Conservation (phyloP, 2,329 filamentous ascomycete species). For the Aspergillus glaucus region DNA sequence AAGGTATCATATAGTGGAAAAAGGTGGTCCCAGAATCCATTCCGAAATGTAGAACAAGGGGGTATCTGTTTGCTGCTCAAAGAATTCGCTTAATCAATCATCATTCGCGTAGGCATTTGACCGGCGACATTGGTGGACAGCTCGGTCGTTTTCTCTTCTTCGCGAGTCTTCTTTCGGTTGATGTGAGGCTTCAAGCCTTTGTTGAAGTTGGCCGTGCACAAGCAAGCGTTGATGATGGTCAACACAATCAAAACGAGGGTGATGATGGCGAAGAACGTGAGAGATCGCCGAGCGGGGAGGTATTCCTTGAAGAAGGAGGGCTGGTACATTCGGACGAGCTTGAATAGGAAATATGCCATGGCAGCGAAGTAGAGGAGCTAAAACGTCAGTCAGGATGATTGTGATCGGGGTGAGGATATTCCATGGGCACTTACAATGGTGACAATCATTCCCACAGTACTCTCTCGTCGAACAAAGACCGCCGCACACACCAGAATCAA, state of each 20-base stretch:
- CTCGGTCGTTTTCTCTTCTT: constrained; percentile 45
- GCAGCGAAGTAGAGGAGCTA: constrained; percentile 76
- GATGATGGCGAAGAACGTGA: constrained; percentile 90
- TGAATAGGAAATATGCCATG: constrained; percentile 95
- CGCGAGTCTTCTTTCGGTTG: constrained; percentile 50
- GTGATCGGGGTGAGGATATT: not conserved
- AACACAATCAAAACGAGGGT: constrained; percentile 82
- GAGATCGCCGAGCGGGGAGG: constrained; percentile 69
- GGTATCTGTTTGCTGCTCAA: not conserved
- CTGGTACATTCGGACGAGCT: constrained; percentile 92
- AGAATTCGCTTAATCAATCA: constrained; percentile 34
- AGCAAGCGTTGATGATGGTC: constrained; percentile 78
- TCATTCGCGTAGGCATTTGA: constrained; percentile 38
- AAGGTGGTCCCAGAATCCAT: too few relatives aligned
- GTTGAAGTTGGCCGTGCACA: constrained; percentile 87
- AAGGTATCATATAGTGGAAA: not conserved
- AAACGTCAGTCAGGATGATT: constrained; percentile 7
- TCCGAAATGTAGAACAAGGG: not conserved
- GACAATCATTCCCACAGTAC: constrained; percentile 65
- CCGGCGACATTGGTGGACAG: constrained; percentile 31
- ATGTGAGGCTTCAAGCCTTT: constrained; percentile 85
- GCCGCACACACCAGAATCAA: constrained; percentile 78
- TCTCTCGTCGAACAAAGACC: constrained; percentile 78
- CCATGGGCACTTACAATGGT: constrained; percentile 56
- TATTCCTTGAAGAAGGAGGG: constrained; percentile 57